These are phyloP conservation scores for Fusarium musae DNA, from an alignment of 2,329 filamentous ascomycete species.

Conservation along the genomic window DNA sequence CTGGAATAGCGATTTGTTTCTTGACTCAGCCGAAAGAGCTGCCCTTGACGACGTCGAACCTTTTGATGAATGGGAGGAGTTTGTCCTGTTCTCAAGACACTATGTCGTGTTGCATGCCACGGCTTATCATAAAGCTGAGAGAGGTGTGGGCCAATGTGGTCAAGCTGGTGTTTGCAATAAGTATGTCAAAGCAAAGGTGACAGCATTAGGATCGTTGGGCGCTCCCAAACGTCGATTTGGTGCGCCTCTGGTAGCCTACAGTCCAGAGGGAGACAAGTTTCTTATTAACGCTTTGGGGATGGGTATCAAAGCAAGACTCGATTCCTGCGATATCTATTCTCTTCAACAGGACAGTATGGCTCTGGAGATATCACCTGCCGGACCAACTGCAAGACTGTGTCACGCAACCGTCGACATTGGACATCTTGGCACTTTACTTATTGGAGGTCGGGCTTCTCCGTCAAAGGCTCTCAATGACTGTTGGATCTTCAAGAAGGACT, in stretches of 20 bases:
- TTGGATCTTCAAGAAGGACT: constrained; percentile 73
- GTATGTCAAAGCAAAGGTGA: constrained; percentile 17
- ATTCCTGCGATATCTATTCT: constrained; percentile 63
- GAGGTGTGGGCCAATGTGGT: neutral
- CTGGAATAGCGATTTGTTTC: constrained; percentile 77
- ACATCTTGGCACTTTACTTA: constrained; percentile 68
- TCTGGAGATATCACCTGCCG: constrained; percentile 45
- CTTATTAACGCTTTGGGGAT: constrained; percentile 59
- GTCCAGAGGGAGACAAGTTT: constrained; percentile 55
- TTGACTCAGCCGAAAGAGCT: constrained; percentile 68
- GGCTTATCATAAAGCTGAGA: constrained; percentile 15
- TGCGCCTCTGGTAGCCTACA: constrained; percentile 58
- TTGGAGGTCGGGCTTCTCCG: constrained; percentile 84
- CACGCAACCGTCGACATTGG: constrained; percentile 78
- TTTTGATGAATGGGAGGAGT: constrained; percentile 98
- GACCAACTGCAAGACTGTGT: constrained; percentile 68
- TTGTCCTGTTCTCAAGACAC: constrained; percentile 84
- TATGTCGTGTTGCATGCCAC: constrained; percentile 80
- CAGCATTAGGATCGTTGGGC: constrained; percentile 14
- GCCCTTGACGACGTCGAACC: constrained; percentile 77
- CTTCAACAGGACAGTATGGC: constrained; percentile 26
- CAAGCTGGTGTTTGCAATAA: neutral
- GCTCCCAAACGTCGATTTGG: constrained; percentile 67
- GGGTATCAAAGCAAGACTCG: constrained; percentile 57
- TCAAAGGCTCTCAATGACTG: constrained; percentile 75